Percentiles rank a stretch among this genome's conserved stretches.
Evolutionary conservation across 768 basidiomycete species (phyloP).

Genomic region (Steccherinum ochraceum): DNA sequence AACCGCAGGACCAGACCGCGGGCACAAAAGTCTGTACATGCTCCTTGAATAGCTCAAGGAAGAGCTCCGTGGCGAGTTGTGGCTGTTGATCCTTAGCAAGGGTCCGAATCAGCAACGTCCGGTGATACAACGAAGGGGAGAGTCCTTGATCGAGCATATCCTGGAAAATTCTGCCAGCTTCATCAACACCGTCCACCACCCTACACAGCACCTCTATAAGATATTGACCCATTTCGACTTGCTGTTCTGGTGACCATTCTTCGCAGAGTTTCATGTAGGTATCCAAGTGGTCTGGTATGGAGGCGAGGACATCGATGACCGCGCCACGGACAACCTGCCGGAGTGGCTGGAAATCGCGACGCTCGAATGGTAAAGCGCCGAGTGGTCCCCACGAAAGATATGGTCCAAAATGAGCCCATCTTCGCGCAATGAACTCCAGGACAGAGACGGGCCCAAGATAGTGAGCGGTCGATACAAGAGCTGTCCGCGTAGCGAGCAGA

Average conservation of each 20-base stretch:
- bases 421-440: neutral
- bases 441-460: neutral
- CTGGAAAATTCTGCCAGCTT: conserved; percentile 34
- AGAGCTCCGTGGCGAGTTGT: conserved; percentile 39
- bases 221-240: conserved; percentile 29
- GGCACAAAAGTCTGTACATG: conserved; percentile 9
- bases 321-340: too few species aligned
- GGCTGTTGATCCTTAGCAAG: conserved; percentile 35
- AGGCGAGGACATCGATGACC: too few species aligned
- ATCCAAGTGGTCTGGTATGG: neutral
- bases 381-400: neutral
- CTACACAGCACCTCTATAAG: conserved; percentile 36
- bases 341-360: too few species aligned
- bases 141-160: conserved; percentile 34
- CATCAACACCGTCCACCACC: conserved; percentile 21
- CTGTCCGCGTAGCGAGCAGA: too few species aligned
- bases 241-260: conserved; percentile 22
- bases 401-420: neutral
- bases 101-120: conserved; percentile 32
- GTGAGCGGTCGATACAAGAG: neutral
- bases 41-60: conserved; percentile 22
- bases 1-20: conserved; percentile 35
- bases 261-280: conserved; percentile 7
- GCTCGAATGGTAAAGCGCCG: too few species aligned
- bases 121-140: conserved; percentile 20